These are phyloP conservation scores for Cyberlindnera galapagoensis DNA, from an alignment of 805 yeast genomes.

Conservation along the genomic window DNA sequence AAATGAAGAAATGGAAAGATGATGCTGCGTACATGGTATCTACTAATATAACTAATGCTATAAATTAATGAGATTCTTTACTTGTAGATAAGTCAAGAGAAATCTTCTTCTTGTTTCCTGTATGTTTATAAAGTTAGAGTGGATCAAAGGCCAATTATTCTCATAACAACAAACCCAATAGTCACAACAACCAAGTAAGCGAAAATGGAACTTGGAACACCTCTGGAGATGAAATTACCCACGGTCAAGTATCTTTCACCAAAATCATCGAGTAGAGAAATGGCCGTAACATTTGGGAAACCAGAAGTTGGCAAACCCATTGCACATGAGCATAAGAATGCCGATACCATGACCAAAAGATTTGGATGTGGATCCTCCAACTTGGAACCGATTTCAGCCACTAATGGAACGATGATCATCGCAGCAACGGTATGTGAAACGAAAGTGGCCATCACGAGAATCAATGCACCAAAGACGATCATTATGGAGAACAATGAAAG, in stretches of 20 bases:
- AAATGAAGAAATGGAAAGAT: constrained; percentile 1
- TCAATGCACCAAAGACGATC: constrained; percentile 73
- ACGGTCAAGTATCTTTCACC: constrained; percentile 90
- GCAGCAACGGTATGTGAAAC: constrained; percentile 98
- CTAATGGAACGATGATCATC: constrained; percentile 82
- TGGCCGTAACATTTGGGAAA: constrained; percentile 96
- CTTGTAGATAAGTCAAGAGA: too few relatives aligned
- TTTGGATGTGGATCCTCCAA: constrained; percentile 78
- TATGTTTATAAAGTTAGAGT: too few relatives aligned
- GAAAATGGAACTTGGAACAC: constrained; percentile 80
- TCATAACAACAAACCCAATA: constrained; percentile 74
- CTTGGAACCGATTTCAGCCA: constrained; percentile 79
- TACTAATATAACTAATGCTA: too few relatives aligned
- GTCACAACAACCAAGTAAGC: constrained; percentile 69
- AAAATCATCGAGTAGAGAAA: constrained; percentile 86
- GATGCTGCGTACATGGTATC: too few relatives aligned
- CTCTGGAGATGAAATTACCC: constrained; percentile 78
- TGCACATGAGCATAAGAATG: constrained; percentile 80
- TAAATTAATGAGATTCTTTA: too few relatives aligned
- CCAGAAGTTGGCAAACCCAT: constrained; percentile 98
- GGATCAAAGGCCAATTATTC: constrained; percentile 32
- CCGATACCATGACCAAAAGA: constrained; percentile 59
- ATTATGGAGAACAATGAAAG: constrained; percentile 69
- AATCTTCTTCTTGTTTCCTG: neutral
- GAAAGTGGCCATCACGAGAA: constrained; percentile 84